These are phyloP conservation scores for Capillidium rhysosporum DNA, from an alignment of 371 early-diverging fungal genomes.

Conservation along the genomic window DNA sequence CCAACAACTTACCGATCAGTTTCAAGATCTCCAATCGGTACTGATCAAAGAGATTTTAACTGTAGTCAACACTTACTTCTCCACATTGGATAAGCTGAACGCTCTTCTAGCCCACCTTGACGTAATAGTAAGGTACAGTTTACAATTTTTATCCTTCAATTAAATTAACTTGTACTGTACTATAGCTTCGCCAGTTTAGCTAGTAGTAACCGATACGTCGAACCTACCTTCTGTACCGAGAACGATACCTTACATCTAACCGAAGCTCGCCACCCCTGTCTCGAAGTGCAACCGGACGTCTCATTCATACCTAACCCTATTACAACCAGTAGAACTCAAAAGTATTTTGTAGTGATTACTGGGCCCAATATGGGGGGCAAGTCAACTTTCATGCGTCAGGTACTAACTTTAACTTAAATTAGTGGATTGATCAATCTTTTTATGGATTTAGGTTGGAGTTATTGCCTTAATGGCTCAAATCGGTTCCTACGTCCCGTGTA, in stretches of 20 bases:
- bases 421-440: background rate
- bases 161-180: background rate
- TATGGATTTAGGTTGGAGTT: constrained; percentile 44
- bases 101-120: constrained; percentile 62
- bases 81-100: constrained; percentile 57
- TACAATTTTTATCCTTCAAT: background rate
- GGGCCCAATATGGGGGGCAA: constrained; percentile 98
- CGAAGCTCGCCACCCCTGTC: constrained; percentile 75
- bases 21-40: constrained; percentile 40
- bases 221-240: constrained; percentile 39
- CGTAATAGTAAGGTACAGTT: constrained; percentile 42
- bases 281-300: constrained; percentile 85
- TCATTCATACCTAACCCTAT: constrained; percentile 89
- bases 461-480: constrained; percentile 93
- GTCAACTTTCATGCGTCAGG: constrained; percentile 90
- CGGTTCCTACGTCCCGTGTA: constrained; percentile 95
- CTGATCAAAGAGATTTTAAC: constrained; percentile 71
- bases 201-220: constrained; percentile 64
- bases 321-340: constrained; percentile 35
- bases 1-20: constrained; percentile 27
- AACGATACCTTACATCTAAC: constrained; percentile 37
- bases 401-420: constrained; percentile 14
- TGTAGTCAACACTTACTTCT: constrained; percentile 64
- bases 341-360: constrained; percentile 59
- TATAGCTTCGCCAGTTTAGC: constrained; percentile 74